Conservation (phyloP, 768 basidiomycete species). For the Jaapia argillacea region DNA sequence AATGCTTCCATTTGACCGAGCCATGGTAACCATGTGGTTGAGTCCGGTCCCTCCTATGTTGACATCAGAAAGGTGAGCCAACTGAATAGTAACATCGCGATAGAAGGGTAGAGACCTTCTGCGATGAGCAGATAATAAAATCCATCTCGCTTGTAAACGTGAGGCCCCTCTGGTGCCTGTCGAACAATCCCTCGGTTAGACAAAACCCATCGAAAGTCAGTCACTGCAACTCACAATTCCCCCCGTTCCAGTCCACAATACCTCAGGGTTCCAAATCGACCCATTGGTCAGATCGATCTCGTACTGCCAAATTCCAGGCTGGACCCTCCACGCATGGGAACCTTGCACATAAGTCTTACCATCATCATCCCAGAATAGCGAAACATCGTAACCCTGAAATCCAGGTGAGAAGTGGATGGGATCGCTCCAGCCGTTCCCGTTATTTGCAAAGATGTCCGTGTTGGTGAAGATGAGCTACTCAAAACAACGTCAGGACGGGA, state of each 20-base stretch:
- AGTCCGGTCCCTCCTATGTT: constrained; percentile 19
- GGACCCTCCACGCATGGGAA: constrained; percentile 13
- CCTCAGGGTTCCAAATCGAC: constrained; percentile 9
- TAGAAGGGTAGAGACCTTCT: constrained; percentile 19
- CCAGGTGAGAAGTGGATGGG: constrained; percentile 17
- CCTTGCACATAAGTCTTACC: constrained; percentile 22
- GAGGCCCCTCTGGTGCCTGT: constrained; percentile 16
- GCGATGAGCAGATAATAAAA: constrained; percentile 27
- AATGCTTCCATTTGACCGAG: constrained; percentile 17
- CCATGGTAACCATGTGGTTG: constrained; percentile 14
- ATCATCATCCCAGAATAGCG: constrained; percentile 22
- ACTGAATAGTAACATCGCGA: background rate
- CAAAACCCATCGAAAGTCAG: background rate
- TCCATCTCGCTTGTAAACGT: constrained; percentile 15
- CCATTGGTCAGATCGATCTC: constrained; percentile 16
- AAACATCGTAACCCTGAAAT: constrained; percentile 24
- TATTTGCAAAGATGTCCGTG: constrained; percentile 6
- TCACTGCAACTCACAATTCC: constrained; percentile 7
- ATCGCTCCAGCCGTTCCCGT: constrained; percentile 18
- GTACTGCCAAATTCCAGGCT: constrained; percentile 16
- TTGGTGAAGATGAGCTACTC: constrained; percentile 9
- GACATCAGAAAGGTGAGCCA: background rate
- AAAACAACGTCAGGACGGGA: background rate
- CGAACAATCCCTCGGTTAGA: background rate
- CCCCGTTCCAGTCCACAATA: constrained; percentile 9